Evolutionary conservation across 1,284 basidiomycete species (phyloP).

Genomic region (Marasmius fiardii): DNA sequence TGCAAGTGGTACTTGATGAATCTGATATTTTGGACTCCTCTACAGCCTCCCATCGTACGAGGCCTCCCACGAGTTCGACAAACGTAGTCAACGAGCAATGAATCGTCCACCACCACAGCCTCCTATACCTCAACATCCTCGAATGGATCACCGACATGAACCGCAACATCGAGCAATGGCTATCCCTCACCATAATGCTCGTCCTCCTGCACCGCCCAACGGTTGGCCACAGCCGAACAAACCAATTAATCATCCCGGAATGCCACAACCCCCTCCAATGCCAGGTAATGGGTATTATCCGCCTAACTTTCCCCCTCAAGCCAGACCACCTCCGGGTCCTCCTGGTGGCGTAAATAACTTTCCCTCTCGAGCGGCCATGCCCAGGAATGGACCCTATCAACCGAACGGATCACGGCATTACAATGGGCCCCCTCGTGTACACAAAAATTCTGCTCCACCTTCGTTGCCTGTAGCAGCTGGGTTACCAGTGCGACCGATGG

Average conservation of each 20-base stretch:
- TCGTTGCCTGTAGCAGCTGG: neutral
- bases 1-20: too few relatives aligned
- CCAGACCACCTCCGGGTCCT: neutral
- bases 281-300: neutral
- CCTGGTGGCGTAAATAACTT: neutral
- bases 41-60: slow-evolving; percentile 71
- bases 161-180: slow-evolving; percentile 1
- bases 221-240: neutral
- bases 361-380: neutral
- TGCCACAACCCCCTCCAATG: neutral
- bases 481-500: neutral
- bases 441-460: neutral
- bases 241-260: neutral
- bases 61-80: slow-evolving; percentile 84
- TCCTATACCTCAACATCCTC: neutral
- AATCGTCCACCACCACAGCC: neutral
- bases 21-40: slow-evolving; percentile 10
- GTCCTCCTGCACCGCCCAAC: neutral
- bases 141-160: neutral
- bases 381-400: neutral
- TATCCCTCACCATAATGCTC: neutral
- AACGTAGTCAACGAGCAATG: slow-evolving; percentile 58
- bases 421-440: neutral
- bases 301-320: too few relatives aligned
- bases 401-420: neutral